These are phyloP conservation scores for Talaromyces marneffei DNA, from an alignment of 2,329 filamentous ascomycete species.

Conservation along the genomic window DNA sequence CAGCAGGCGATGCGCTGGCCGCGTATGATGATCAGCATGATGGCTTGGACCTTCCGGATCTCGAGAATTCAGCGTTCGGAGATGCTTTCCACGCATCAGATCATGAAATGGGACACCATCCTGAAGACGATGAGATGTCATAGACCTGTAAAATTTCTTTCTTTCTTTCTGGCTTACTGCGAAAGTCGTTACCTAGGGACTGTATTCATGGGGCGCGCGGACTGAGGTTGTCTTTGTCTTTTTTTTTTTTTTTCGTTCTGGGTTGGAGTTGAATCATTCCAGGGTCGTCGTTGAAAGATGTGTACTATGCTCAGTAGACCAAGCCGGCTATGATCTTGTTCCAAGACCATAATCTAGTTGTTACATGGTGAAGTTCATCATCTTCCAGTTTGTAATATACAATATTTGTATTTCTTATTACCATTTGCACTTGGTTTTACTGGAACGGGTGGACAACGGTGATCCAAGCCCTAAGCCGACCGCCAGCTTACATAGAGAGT, in stretches of 20 bases:
- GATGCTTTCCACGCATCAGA: slow-evolving; percentile 67
- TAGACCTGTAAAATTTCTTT: background rate
- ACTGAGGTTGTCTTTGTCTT: background rate
- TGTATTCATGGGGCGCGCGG: slow-evolving; percentile 6
- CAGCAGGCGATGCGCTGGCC: slow-evolving; percentile 65
- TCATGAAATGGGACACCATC: slow-evolving; percentile 38
- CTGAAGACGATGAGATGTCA: slow-evolving; percentile 37
- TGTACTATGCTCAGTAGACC: background rate
- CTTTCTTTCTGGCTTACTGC: background rate
- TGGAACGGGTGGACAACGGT: background rate
- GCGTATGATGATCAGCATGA: slow-evolving; percentile 58
- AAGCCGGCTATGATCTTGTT: background rate
- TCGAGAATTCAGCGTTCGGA: slow-evolving; percentile 77
- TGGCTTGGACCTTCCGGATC: slow-evolving; percentile 51
- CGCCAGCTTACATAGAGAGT: background rate
- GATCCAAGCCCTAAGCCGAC: background rate
- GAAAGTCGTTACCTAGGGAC: background rate
- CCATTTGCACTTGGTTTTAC: background rate
- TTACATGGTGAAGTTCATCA: background rate
- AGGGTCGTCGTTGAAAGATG: background rate
- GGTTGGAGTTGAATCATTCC: background rate
- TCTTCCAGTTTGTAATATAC: background rate
- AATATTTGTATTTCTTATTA: background rate
- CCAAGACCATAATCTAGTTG: background rate
- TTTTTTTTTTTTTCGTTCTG: background rate